Base-by-base conservation (phyloP, 768 basidiomycete genomes). In the Thelephora aurantiotincta region DNA sequence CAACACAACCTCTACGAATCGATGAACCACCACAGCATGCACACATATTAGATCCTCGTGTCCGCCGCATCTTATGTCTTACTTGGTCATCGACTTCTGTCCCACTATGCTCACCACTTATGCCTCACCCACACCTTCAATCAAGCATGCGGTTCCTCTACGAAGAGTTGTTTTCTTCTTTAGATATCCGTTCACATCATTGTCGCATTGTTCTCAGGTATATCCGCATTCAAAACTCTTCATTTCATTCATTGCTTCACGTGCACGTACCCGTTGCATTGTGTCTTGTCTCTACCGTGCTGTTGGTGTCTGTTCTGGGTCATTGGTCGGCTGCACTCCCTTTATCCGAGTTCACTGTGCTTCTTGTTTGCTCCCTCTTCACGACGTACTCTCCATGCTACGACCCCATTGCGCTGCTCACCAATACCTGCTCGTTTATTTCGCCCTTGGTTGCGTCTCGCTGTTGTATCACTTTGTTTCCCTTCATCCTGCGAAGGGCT, bases 401-500 rank as follows among this genome's bases (percentile, higher is more conserved):
- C 45, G 49, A 20, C 48, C 42, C 5, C 49, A 41, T 33, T n/a
- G 33, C 33, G 26, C 35, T 34, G 23, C 48, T 48, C 50, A 47
- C 45, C 46, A 38, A 48, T 45, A 35, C 37, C 45, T 47, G 49
- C 44, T 43, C 36, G 34, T 20, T 38, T 48, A 2, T 30, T 44
- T 44, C 36, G 16, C 26, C 30, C 42, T 41, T 42, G n/a, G n/a
- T n/a, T n/a, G n/a, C n/a, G 23, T 33, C 44, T 46, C 38, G 35
- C 33, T 13, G 41, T 33, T 44, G 43, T 22, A 36, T 34, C 41
- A 43, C 46, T 37, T 47, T 37, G 16, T 50, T 37, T 37, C 43
- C 33, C 48, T 43, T 47, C 52, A 33, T 22, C 33, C 41, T 58
- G 69, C 70, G 71, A 71, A 71, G 70, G 70, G 71, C 70, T 71